Base-by-base conservation (phyloP, 345 rosid species). In the Theobroma cacao region DNA sequence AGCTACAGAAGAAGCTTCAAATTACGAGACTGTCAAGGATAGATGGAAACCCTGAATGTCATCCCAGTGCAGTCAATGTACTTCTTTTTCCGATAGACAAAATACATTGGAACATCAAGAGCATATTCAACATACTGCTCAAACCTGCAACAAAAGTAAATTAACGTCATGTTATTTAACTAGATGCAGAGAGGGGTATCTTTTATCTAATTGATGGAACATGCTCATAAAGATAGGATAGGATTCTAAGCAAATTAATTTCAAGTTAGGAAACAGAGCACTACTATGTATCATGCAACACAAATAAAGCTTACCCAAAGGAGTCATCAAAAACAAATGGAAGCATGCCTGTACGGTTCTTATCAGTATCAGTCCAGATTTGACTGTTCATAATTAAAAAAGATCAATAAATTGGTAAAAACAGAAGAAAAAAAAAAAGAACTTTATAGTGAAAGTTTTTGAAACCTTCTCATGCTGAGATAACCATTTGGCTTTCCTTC, bases 81-180 rank as follows among this genome's bases (percentile, higher is more conserved):
- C 84, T 90, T 91, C 86, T 91, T 83, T 77, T 91, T 86, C 74
- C 94, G 90, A 77, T 94, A 96, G 67, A 94, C 97, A 80, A 94
- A 96, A 87, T 96, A 96, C 99, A 94, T 96, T 41, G 99, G 99
- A 81, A 94, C 98, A 81, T 96, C 98, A n/a, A 96, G 98, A 75
- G 99, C 99, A 53, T 96, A 96, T 72, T 96, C 98, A 74, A 96
- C 99, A 83, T 96, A 96, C 85, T 88, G 98, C 89, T 96, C 98
- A 91, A 96, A 96, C 88, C 98, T 94, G 90, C 85, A 84, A 38
- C 80, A 75, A 67, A 72, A 45, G 33, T 53, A 71, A 74, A 50
- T 48, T 14, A 74, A 31, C n/a, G 15, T 31, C n/a, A 75, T 2
- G n/a, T 76, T 80, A 72, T 62, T 9, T 40, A 53, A 77, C 52